Percentiles rank a stretch among this genome's conserved stretches.
Evolutionary conservation across 768 basidiomycete species (phyloP).

Genomic region (Sarcomyxa edulis): DNA sequence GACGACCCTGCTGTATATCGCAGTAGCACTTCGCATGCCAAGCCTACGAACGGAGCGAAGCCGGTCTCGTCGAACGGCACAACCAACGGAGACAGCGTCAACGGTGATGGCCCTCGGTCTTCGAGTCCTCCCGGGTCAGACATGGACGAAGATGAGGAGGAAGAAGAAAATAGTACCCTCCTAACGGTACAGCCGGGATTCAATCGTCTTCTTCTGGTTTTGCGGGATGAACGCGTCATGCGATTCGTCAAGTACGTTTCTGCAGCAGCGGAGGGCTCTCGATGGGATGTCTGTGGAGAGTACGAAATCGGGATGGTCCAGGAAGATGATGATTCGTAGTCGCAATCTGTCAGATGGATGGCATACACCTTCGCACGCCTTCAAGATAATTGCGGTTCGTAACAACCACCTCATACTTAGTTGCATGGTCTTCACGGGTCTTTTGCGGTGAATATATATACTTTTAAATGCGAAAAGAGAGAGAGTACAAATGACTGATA

Average conservation of each 20-base stretch:
- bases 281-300: conserved; percentile 93
- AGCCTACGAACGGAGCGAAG: conserved; percentile 17
- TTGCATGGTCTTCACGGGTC: no score
- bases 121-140: conserved; percentile 15
- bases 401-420: no score
- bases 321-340: conserved; percentile 44
- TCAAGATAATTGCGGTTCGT: no score
- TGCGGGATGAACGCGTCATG: conserved; percentile 92
- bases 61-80: conserved; percentile 7
- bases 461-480: no score
- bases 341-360: no score
- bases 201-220: conserved; percentile 82
- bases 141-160: conserved; percentile 46
- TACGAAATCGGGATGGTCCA: conserved; percentile 85
- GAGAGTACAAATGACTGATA: no score
- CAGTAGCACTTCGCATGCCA: conserved; percentile 42
- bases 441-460: no score
- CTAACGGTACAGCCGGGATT: conserved; percentile 86
- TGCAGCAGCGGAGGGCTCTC: conserved; percentile 80
- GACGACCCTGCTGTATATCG: conserved; percentile 96
- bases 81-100: conserved; percentile 2
- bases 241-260: conserved; percentile 94
- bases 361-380: no score
- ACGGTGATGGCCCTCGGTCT: conserved; percentile 2
- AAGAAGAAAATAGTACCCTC: conserved; percentile 74